Evolutionary conservation across 1,139 yeast genomes (phyloP), one percentile per base, ranked within the genome.

Genomic region (Candida dubliniensis): DNA sequence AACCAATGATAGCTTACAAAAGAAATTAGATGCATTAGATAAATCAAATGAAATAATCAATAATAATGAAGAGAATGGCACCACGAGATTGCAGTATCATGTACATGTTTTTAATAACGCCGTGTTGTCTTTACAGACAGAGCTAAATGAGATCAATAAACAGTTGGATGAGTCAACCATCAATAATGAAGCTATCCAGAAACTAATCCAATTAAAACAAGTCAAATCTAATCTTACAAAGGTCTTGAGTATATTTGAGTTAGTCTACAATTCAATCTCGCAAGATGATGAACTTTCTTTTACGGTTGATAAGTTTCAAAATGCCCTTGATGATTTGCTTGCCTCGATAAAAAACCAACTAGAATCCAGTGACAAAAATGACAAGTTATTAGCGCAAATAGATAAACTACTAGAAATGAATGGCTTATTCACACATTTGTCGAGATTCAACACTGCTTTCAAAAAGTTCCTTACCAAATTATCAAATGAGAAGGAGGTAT

Each of bases 51-150:
- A 25, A 6, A 44, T 48, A 9, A 39, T 61, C 14, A 60, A 58
- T 24, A 69, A 73, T 6, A 49, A 34, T 38, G 49, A 45, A 11
- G 47, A 39, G 9, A 29, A 43, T 8, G 47, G 48, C 3, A 41
- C 49, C 1, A 77, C 85, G 8, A 69, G 87, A 49, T 61, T 85
- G 41, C 84, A 83, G 52, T 84, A 84, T 58, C 83, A 82, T 55
- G 64, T 82, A 34, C 83, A 81, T 42, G 76, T 83, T 2, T 62
- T 84, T 35, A 74, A 77, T 31, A 77, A 80, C 44, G 77, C 88
- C 1, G 76, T 83, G 25, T 66, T 76, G 32, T 69, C 85, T 1
- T 59, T 84, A 27, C 74, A 79, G 43, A 64, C 71, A 4, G 87
- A 82, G 44, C 60, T 83, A 23, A 58, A 60, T 7, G 46, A 53